phyloP scores from a whole-genome alignment of 139 green algal genomes.

The Chlamydomonas sp. region DNA sequence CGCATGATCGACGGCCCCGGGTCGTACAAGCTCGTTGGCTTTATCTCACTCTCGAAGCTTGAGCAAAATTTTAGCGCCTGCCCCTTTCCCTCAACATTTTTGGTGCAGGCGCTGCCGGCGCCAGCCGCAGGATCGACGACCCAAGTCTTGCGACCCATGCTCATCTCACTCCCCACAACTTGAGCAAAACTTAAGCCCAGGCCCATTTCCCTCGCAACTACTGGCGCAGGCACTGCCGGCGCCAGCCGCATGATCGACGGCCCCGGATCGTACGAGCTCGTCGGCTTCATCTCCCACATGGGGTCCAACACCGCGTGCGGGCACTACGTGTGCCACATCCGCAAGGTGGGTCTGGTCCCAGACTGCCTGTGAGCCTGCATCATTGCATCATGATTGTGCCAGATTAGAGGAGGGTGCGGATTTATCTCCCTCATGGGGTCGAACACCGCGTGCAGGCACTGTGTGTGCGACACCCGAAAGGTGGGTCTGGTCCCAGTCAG shows the following conservation, averaged over 20 bases:
- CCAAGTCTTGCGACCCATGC: no score
- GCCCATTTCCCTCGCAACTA: neutral
- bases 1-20: slow-evolving; percentile 53
- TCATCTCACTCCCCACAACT: neutral
- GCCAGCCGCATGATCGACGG: slow-evolving; percentile 43
- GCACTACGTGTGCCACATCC: slow-evolving; percentile 94
- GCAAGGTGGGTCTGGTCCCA: no score
- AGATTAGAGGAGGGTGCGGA: no score
- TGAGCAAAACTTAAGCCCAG: neutral
- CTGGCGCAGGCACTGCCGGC: slow-evolving; percentile 7
- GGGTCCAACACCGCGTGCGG: slow-evolving; percentile 83
- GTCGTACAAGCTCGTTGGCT: slow-evolving; percentile 78
- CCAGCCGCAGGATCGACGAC: no score
- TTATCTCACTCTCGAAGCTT: slow-evolving; percentile 71
- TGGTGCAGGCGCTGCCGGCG: no score
- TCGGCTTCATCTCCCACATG: slow-evolving; percentile 92
- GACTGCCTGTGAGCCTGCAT: no score
- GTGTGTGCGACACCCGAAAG: no score
- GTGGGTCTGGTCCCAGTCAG: no score
- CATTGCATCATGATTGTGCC: no score
- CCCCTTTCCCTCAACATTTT: no score
- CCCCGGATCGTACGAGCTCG: slow-evolving; percentile 72
- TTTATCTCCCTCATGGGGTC: no score
- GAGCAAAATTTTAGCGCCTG: neutral
- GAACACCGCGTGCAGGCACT: no score